Base-by-base conservation (phyloP, 768 basidiomycete genomes). In the Pisolithus sp. region DNA sequence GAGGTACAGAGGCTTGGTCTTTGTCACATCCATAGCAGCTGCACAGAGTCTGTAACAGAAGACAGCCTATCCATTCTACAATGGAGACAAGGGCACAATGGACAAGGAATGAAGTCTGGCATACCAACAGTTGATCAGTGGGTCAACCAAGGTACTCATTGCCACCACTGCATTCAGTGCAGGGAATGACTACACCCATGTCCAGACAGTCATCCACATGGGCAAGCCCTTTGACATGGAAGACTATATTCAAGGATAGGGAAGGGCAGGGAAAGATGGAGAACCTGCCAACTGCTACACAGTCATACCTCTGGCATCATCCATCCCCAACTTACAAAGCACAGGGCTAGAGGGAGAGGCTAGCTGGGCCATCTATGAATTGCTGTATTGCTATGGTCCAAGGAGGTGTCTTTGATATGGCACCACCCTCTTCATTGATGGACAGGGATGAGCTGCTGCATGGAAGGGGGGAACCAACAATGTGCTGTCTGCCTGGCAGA, bases 161-260 rank as follows among this genome's bases (percentile, higher is more conserved):
- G 50, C 52, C 8, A 67, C 62, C 3, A 59, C 52, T 2, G 61
- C 63, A 1, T 57, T 68, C 46, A 58, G 56, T 1, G 58, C 58
- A 0, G 65, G 67, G 0, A 62, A 63, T 24, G 64, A 66, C 41
- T 60, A 61, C 41, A 28, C 59, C 0, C 47, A 52, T 10, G 58
- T 63, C 5, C 49, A 56, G 5, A 40, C 61, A 0, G 55, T 59
- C 0, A 51, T 63, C 2, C 62, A 64, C 45, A 23, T 42, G 7
- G 54, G 55, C 1, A 54, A 46, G 0, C 64, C 64, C 0, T 53
- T 49, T 13, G 59, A 64, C 28, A 58, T 62, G 55, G 43, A 51
- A 2, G 30, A 38, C 7, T 58, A 52, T 21, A 52, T 52, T 6
- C 64, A 66, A 47, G 60, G 59, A 40, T 41, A 54, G 6, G 56